Evolutionary conservation across 495 filamentous ascomycete genomes (phyloP), one percentile per base, ranked within the genome.

Genomic region (Bacidia gigantensis): DNA sequence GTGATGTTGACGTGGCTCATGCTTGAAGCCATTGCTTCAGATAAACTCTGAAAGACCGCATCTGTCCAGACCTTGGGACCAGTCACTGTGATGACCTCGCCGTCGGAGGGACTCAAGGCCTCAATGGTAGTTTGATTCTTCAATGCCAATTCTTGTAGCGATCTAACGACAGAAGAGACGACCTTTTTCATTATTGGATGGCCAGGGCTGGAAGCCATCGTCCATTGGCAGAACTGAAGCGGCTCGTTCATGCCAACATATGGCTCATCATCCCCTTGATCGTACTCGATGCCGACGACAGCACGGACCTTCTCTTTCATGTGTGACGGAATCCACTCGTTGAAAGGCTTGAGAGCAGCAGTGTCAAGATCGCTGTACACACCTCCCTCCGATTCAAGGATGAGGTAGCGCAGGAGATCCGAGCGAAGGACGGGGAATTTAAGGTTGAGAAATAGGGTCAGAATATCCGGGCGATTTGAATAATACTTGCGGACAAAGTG

Each of bases 331-430:
- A 76, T 74, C 68, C 76, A 82, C 32, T 69, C 64, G 23, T 59
- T 47, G 32, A 78, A 59, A 5, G 67, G 64, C 59, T 66, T 69
- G 20, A 75, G 65, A 35, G 68, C 73, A 41, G 72, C 69, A 46
- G 74, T 72, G 60, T 80, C 78, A 20, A 80, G 70, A 52, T 81
- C 77, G 55, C 73, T 73, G 59, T 73, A 81, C 7, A 77, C 26
- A 0, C 76, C 77, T 23, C 77, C 77, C 56, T 82, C 71, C 48
- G 71, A 70, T 32, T 73, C 73, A 49, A 81, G 65, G 47, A 80
- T 60, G 55, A 80, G 62, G 56, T 80, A 78, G 10, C 77, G 74
- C 21, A 79, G 65, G 11, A 80, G 67, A 56, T 80, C 78, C 14
- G 74, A 73, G 54, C 74, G 73, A 22, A 73, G 60, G 53, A 73